phyloP scores from a whole-genome alignment of 768 basidiomycete species.

The Boletellus ananiceps region DNA sequence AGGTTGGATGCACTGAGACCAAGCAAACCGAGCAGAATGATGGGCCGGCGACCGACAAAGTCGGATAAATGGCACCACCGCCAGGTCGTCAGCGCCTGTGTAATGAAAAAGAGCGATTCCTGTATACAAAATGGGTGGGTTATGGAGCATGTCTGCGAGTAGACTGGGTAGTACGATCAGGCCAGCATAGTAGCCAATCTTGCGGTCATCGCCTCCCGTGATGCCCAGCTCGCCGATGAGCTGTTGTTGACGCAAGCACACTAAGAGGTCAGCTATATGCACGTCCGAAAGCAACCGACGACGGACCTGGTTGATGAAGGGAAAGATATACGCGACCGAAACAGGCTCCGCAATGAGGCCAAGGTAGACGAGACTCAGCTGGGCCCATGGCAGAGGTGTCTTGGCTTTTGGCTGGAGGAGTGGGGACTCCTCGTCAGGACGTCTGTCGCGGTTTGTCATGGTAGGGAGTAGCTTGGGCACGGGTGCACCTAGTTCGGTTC shows the following conservation, averaged over 20 bases:
- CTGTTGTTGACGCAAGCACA: constrained; percentile 26
- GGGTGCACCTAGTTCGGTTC: too few relatives aligned
- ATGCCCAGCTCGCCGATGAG: constrained; percentile 57
- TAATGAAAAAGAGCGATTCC: constrained; percentile 60
- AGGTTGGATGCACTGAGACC: constrained; percentile 52
- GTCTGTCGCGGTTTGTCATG: constrained; percentile 38
- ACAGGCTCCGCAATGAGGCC: constrained; percentile 53
- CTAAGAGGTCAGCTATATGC: background rate
- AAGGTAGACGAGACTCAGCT: constrained; percentile 44
- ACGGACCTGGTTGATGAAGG: constrained; percentile 56
- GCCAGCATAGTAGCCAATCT: constrained; percentile 67
- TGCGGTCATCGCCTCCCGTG: constrained; percentile 59
- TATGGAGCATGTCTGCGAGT: background rate
- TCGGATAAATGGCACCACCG: constrained; percentile 66
- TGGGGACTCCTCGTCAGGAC: constrained; percentile 40
- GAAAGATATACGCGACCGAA: constrained; percentile 52
- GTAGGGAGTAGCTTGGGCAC: background rate
- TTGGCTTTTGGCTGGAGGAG: constrained; percentile 34
- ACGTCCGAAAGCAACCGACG: background rate
- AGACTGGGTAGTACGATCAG: constrained; percentile 36
- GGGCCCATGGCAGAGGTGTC: constrained; percentile 50
- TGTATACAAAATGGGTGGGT: constrained; percentile 17
- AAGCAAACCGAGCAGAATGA: constrained; percentile 51
- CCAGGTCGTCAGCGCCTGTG: constrained; percentile 53
- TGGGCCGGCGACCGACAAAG: constrained; percentile 55